These are phyloP conservation scores for Mycena galopus DNA, from an alignment of 768 basidiomycete genomes.

Conservation along the genomic window DNA sequence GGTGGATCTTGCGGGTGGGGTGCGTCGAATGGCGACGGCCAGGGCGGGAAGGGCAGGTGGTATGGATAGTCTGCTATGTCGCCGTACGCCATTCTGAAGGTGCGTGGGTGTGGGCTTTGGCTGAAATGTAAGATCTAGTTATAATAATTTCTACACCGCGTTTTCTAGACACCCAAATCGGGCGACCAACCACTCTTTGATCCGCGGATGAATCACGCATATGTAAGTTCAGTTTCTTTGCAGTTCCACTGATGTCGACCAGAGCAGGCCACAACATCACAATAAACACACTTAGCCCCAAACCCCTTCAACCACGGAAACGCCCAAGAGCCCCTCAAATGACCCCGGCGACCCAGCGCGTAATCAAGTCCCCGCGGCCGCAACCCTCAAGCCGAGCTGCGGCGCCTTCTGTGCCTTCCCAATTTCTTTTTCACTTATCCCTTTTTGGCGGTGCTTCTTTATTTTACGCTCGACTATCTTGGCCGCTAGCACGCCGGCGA, in stretches of 20 bases:
- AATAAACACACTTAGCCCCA: not conserved
- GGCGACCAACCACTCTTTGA: not conserved
- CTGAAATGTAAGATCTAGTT: not conserved
- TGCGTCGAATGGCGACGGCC: not conserved
- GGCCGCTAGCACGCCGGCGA: constrained; percentile 10
- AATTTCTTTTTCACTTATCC: constrained; percentile 8
- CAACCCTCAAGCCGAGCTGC: constrained; percentile 15
- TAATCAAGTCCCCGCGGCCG: constrained; percentile 27
- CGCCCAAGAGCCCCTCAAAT: not conserved
- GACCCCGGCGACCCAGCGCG: constrained; percentile 16
- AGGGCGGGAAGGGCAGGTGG: not conserved
- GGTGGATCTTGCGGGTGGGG: not conserved
- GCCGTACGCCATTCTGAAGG: not conserved
- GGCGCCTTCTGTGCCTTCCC: constrained; percentile 22
- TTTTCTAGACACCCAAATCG: constrained; percentile 6
- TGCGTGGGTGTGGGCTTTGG: not conserved
- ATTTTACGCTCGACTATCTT: constrained; percentile 1
- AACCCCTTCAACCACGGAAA: not conserved
- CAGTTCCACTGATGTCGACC: not conserved
- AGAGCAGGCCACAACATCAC: not conserved
- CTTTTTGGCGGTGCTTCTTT: not conserved
- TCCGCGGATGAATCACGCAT: not conserved
- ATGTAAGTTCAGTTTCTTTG: not conserved
- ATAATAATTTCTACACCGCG: constrained; percentile 11
- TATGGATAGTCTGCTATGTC: not conserved